phyloP scores from a whole-genome alignment of 2,329 filamentous ascomycete genomes.

The Penicillium sp. region DNA sequence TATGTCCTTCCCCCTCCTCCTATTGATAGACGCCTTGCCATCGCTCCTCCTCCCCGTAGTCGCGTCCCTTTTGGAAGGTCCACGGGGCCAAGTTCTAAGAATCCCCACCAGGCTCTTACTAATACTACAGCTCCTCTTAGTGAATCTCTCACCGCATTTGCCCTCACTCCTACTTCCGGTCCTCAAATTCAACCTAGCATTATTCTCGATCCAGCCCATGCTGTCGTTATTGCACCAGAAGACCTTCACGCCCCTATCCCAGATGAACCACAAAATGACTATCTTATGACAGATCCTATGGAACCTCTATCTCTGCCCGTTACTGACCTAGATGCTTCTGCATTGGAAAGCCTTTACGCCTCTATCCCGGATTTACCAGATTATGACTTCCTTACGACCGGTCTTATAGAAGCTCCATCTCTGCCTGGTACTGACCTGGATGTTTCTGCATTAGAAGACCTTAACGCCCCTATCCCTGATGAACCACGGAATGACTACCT shows the following conservation, averaged over 20 bases:
- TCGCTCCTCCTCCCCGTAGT: not conserved
- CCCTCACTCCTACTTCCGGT: not conserved
- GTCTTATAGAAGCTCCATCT: not conserved
- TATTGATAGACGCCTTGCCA: too few relatives aligned
- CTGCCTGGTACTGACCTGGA: not conserved
- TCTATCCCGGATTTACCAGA: not conserved
- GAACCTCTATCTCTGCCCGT: not conserved
- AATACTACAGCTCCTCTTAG: not conserved
- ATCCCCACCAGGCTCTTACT: not conserved
- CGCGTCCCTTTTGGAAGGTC: not conserved
- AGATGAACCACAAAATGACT: not conserved
- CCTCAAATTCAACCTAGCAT: not conserved
- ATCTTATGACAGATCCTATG: too few relatives aligned
- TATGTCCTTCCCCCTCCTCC: not conserved
- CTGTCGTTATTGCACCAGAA: not conserved
- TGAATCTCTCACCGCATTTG: too few relatives aligned
- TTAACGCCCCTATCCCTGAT: not conserved
- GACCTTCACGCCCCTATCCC: not conserved
- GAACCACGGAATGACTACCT: not conserved
- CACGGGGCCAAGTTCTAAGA: not conserved
- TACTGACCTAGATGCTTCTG: not conserved
- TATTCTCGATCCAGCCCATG: not conserved
- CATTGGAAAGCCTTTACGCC: not conserved
- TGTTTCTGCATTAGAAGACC: not conserved
- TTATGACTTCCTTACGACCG: not conserved